Percentiles rank a stretch among this genome's conserved stretches.
Evolutionary conservation across 805 yeast genomes (phyloP).

Genomic region (Cephaloascus albidus): DNA sequence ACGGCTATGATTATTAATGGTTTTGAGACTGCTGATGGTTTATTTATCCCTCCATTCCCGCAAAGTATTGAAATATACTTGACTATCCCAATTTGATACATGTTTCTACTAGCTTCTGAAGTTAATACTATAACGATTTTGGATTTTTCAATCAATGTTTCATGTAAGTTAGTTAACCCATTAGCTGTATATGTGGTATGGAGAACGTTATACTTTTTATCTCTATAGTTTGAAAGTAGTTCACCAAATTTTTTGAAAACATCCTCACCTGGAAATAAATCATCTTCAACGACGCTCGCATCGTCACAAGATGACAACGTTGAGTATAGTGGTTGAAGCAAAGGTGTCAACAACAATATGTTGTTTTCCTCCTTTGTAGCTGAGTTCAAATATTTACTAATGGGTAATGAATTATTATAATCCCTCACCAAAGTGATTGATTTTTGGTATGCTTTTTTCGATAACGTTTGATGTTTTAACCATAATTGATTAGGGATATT

Average conservation of each 20-base stretch:
- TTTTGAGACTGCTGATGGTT: conserved; percentile 28
- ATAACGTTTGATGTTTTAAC: conserved; percentile 30
- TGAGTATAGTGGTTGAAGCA: conserved; percentile 20
- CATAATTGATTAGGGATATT: conserved; percentile 20
- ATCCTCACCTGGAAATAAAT: conserved; percentile 38
- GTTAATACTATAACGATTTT: conserved; percentile 44
- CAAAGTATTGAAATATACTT: conserved; percentile 48
- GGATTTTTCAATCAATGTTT: conserved; percentile 39
- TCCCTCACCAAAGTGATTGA: conserved; percentile 49
- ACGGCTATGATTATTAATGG: conserved; percentile 54
- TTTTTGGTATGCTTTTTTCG: conserved; percentile 36
- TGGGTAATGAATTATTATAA: conserved; percentile 38
- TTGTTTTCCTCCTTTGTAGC: conserved; percentile 10
- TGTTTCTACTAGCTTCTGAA: conserved; percentile 49
- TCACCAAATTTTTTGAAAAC: conserved; percentile 45
- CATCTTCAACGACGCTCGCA: conserved; percentile 20
- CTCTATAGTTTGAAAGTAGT: conserved; percentile 24
- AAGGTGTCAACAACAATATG: conserved; percentile 19
- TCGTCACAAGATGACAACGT: not conserved
- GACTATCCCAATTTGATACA: conserved; percentile 53
- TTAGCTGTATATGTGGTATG: conserved; percentile 53
- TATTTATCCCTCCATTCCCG: conserved; percentile 24
- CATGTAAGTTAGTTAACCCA: conserved; percentile 47
- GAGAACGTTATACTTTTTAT: conserved; percentile 30
- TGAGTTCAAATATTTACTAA: conserved; percentile 26